phyloP scores from a whole-genome alignment of 2,329 filamentous ascomycete genomes.

The Xylaria sp. region DNA sequence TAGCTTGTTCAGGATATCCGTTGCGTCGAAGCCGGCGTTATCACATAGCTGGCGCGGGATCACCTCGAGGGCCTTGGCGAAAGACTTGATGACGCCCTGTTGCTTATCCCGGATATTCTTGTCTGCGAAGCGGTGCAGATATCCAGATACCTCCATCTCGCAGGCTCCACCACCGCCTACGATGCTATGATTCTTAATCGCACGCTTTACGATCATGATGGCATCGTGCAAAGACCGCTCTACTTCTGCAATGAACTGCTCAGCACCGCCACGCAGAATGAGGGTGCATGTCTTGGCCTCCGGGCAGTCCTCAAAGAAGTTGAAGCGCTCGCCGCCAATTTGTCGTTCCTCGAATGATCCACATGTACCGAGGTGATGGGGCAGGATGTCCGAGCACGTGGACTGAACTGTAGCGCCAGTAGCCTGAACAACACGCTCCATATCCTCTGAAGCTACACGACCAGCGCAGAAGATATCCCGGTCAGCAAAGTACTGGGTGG shows the following conservation, averaged over 20 bases:
- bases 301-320: constrained; percentile 97
- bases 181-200: constrained; percentile 92
- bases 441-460: constrained; percentile 88
- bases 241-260: constrained; percentile 99
- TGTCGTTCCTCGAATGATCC: constrained; percentile 93
- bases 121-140: constrained; percentile 92
- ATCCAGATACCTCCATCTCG: constrained; percentile 97
- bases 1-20: constrained; percentile 95
- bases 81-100: constrained; percentile 96
- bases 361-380: constrained; percentile 90
- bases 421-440: constrained; percentile 95
- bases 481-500: constrained; percentile 98
- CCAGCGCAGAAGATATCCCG: constrained; percentile 98
- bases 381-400: constrained; percentile 93
- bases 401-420: constrained; percentile 93
- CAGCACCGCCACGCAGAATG: constrained; percentile 91
- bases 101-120: constrained; percentile 94
- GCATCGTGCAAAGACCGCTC: constrained; percentile 98
- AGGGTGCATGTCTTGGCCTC: constrained; percentile 97
- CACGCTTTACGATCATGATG: constrained; percentile 99
- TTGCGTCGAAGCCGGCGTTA: constrained; percentile 98
- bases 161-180: constrained; percentile 93
- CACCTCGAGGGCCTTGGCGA: constrained; percentile 95
- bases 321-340: constrained; percentile 97
- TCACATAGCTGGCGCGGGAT: constrained; percentile 97